Evolutionary conservation across 176 grass and related monocot genomes (phyloP).

Genomic region (Lolium rigidum): DNA sequence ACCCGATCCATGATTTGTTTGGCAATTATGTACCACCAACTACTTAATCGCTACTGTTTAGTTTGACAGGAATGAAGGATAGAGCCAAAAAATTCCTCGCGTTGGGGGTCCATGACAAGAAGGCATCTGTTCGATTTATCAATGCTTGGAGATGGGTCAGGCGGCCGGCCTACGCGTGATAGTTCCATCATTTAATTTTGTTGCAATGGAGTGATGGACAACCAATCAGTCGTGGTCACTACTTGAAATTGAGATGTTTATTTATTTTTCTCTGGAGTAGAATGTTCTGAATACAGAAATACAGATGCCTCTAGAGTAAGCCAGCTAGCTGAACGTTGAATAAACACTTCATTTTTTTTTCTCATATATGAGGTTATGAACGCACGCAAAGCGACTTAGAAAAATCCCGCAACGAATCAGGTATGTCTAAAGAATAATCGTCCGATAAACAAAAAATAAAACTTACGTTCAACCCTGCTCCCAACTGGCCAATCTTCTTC

Average conservation of each 20-base stretch:
- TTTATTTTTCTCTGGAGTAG: background rate
- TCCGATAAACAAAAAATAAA: background rate
- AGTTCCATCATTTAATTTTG: constrained; percentile 14
- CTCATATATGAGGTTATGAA: no score
- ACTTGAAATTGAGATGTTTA: background rate
- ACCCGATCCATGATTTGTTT: background rate
- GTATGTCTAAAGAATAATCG: background rate
- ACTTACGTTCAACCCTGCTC: background rate
- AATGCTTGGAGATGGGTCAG: constrained; percentile 26
- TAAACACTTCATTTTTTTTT: background rate
- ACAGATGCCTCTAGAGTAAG: background rate
- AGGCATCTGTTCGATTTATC: constrained; percentile 6
- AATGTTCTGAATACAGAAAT: background rate
- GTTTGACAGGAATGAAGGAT: background rate
- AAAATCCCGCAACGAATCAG: background rate
- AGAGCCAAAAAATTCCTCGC: constrained; percentile 4
- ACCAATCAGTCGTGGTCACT: background rate
- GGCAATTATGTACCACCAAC: background rate
- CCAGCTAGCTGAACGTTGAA: background rate
- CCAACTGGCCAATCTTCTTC: background rate
- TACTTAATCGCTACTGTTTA: background rate
- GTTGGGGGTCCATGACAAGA: constrained; percentile 39
- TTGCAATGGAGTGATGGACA: background rate
- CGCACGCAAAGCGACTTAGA: background rate
- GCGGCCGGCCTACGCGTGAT: background rate